Percentiles rank a stretch among this genome's conserved stretches.
These are phyloP conservation scores for Anisodus tanguticus DNA, from an alignment of 257 asterid species.

Conservation along the genomic window DNA sequence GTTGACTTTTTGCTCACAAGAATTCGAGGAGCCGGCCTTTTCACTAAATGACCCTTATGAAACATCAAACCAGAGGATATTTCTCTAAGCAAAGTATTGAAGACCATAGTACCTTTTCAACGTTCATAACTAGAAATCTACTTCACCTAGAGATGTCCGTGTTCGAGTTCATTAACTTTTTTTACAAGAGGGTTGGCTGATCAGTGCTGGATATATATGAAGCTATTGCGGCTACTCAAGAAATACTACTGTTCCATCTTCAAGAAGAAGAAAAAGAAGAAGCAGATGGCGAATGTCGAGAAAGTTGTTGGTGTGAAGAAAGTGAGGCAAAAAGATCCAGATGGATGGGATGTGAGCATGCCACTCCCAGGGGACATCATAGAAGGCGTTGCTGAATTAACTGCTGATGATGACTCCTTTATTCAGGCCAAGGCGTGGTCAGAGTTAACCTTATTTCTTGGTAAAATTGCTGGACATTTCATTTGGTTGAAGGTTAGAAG, in stretches of 20 bases:
- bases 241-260: conserved; percentile 24
- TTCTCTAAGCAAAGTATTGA: not conserved
- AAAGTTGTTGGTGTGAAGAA: conserved; percentile 51
- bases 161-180: not conserved
- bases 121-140: conserved; percentile 41
- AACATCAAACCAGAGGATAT: conserved; percentile 38
- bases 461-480: conserved; percentile 39
- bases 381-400: conserved; percentile 45
- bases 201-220: conserved; percentile 12
- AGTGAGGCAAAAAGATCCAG: conserved; percentile 49
- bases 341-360: conserved; percentile 58
- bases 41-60: conserved; percentile 36
- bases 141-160: conserved; percentile 39
- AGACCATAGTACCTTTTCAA: conserved; percentile 27
- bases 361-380: conserved; percentile 64
- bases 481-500: conserved; percentile 61
- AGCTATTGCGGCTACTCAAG: not conserved
- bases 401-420: conserved; percentile 39
- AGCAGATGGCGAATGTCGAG: conserved; percentile 35
- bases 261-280: not conserved
- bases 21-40: conserved; percentile 27
- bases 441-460: conserved; percentile 40
- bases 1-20: conserved; percentile 8
- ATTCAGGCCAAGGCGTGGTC: conserved; percentile 48
- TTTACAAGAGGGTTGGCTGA: not conserved